phyloP scores from a whole-genome alignment of 805 yeast genomes.

The Lipomyces anomalus region DNA sequence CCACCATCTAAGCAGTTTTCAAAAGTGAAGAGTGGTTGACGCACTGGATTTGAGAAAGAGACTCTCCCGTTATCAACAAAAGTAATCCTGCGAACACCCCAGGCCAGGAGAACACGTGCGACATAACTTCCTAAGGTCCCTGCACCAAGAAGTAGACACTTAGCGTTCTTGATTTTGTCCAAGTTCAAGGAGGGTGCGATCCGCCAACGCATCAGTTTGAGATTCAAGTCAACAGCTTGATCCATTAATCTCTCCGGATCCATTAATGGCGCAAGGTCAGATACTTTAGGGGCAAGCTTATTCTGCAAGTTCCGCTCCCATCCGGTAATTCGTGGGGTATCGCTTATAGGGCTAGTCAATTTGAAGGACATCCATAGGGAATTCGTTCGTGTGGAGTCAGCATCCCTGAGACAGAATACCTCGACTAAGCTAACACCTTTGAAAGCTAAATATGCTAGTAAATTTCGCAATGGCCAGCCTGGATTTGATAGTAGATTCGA shows the following conservation, averaged over 20 bases:
- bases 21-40: constrained; percentile 82
- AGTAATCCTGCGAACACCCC: constrained; percentile 87
- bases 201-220: constrained; percentile 95
- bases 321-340: constrained; percentile 52
- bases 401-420: constrained; percentile 39
- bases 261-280: constrained; percentile 74
- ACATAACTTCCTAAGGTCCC: constrained; percentile 96
- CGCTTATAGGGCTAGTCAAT: constrained; percentile 14
- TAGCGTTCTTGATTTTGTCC: constrained; percentile 53
- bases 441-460: constrained; percentile 43
- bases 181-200: constrained; percentile 76
- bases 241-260: constrained; percentile 78
- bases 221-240: constrained; percentile 86
- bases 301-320: constrained; percentile 77
- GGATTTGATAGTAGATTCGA: constrained; percentile 36
- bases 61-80: constrained; percentile 87
- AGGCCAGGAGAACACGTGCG: constrained; percentile 76
- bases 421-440: constrained; percentile 36
- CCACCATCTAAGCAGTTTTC: constrained; percentile 78
- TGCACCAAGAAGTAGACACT: constrained; percentile 80
- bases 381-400: constrained; percentile 11
- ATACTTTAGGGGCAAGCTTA: constrained; percentile 72
- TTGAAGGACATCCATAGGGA: constrained; percentile 30
- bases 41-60: constrained; percentile 89
- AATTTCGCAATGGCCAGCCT: constrained; percentile 54